Conservation (phyloP, 805 yeast species). For the Nakazawaea ishiwadae region DNA sequence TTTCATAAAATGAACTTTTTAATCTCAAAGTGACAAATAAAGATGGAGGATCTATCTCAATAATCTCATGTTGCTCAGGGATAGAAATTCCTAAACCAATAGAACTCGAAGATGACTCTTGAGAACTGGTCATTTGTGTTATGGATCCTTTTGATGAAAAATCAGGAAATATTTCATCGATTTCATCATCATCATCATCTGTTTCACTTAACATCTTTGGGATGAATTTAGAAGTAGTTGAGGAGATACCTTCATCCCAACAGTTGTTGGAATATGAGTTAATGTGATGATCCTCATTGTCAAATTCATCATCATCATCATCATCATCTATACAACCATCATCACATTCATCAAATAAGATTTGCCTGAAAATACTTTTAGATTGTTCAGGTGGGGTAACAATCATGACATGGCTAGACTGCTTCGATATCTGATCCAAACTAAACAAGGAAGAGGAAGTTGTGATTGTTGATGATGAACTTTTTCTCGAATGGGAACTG, state of each 20-base stretch:
- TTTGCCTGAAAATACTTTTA: conserved; percentile 5
- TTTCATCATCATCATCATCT: not conserved
- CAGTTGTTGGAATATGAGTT: not conserved
- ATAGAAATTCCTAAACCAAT: not conserved
- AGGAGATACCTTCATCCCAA: too few relatives aligned
- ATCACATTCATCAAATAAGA: conserved; percentile 4
- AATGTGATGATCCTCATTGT: not conserved
- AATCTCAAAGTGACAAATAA: conserved; percentile 1
- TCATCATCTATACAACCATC: conserved; percentile 2
- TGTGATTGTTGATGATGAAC: not conserved
- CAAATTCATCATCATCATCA: not conserved
- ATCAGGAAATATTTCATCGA: too few relatives aligned
- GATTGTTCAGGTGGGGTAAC: conserved; percentile 2
- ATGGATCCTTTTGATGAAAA: too few relatives aligned
- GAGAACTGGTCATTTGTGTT: too few relatives aligned
- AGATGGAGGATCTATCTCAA: not conserved
- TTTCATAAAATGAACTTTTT: not conserved
- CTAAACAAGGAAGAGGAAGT: not conserved
- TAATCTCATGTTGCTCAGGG: not conserved
- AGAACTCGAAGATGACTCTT: not conserved
- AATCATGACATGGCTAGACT: not conserved
- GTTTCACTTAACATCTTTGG: not conserved
- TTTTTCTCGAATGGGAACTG: conserved; percentile 4
- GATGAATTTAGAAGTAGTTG: not conserved
- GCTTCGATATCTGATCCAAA: not conserved